Conservation (phyloP, 1,284 basidiomycete genomes). For the Ustilago sp. region DNA sequence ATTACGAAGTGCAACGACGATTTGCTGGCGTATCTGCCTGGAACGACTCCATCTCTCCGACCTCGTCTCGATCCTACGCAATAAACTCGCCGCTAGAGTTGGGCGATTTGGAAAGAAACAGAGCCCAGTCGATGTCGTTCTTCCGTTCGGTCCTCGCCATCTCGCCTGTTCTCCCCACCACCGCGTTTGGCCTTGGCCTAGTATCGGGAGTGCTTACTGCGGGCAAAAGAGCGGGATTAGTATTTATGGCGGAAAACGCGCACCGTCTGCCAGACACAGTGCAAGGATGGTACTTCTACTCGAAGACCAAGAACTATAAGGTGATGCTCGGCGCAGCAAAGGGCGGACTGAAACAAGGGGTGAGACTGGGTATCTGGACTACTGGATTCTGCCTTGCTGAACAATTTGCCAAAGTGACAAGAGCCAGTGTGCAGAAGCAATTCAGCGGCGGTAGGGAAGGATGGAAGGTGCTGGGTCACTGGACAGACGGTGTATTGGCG, state of each 20-base stretch:
- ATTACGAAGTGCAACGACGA: slow-evolving; percentile 39
- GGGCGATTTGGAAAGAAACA: slow-evolving; percentile 14
- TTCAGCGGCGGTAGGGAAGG: slow-evolving; percentile 8
- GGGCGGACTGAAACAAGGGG: slow-evolving; percentile 55
- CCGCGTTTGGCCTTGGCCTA: slow-evolving; percentile 59
- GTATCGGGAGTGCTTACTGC: slow-evolving; percentile 55
- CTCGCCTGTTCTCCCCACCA: slow-evolving; percentile 48
- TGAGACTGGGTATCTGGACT: slow-evolving; percentile 55
- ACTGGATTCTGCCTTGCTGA: slow-evolving; percentile 60
- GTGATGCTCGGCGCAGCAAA: slow-evolving; percentile 60
- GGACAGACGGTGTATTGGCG: slow-evolving; percentile 59
- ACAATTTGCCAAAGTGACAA: slow-evolving; percentile 21
- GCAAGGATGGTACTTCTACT: slow-evolving; percentile 70
- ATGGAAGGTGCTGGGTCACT: slow-evolving; percentile 48
- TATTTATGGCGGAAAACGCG: slow-evolving; percentile 68
- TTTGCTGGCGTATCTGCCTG: slow-evolving; percentile 16
- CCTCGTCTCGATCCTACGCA: slow-evolving; percentile 15
- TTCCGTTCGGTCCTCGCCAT: slow-evolving; percentile 22
- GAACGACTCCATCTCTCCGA: slow-evolving; percentile 39
- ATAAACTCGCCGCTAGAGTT: slow-evolving; percentile 31
- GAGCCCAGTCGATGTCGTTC: slow-evolving; percentile 4
- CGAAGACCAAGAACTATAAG: slow-evolving; percentile 69
- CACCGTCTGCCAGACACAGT: slow-evolving; percentile 66
- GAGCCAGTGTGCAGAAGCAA: slow-evolving; percentile 15
- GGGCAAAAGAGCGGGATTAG: slow-evolving; percentile 55